These are phyloP conservation scores for Selaginella tamariscina DNA, from an alignment of 75 land plant genomes.

Conservation along the genomic window DNA sequence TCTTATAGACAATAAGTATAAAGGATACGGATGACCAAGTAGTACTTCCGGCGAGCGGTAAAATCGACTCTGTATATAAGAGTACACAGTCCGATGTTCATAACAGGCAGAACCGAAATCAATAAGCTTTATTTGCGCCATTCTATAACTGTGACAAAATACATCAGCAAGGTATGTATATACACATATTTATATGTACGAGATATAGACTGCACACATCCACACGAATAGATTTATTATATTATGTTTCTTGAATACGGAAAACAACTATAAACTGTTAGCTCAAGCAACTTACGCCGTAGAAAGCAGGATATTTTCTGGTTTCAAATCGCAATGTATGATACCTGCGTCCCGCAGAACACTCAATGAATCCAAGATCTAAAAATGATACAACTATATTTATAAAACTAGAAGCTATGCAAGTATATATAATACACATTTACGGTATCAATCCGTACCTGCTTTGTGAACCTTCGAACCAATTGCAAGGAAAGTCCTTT, in stretches of 20 bases:
- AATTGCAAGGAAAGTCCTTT: constrained; percentile 66
- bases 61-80: constrained; percentile 98
- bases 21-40: constrained; percentile 97
- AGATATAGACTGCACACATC: no score
- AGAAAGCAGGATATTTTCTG: constrained; percentile 88
- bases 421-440: background rate
- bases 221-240: no score
- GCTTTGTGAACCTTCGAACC: constrained; percentile 66
- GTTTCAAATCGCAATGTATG: constrained; percentile 97
- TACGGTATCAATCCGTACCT: constrained; percentile 36
- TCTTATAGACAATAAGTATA: background rate
- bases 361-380: constrained; percentile 71
- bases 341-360: constrained; percentile 78
- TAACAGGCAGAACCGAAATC: constrained; percentile 97
- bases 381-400: no score
- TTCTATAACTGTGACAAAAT: constrained; percentile 35
- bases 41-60: constrained; percentile 98
- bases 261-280: no score
- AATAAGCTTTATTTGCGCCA: constrained; percentile 72
- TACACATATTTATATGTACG: no score
- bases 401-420: no score
- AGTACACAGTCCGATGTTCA: constrained; percentile 79
- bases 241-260: no score
- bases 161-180: background rate
- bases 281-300: constrained; percentile 35